Percentiles rank a stretch among this genome's conserved stretches.
phyloP scores from a whole-genome alignment of 1,139 yeast genomes.

The Hemisphaericaspora subhashii region DNA sequence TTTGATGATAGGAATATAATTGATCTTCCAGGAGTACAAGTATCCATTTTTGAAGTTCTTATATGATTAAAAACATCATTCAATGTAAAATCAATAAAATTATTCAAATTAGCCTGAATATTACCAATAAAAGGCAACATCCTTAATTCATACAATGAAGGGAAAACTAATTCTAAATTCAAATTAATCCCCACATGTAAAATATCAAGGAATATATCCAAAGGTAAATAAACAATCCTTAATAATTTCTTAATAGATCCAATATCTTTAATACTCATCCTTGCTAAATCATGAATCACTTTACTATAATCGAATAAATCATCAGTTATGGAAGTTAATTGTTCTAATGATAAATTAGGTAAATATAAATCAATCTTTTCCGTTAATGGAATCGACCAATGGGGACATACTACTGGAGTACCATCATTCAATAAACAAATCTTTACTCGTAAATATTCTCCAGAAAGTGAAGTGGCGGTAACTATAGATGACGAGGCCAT shows the following conservation, averaged over 20 bases:
- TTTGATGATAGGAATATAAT: conserved; percentile 83
- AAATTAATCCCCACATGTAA: conserved; percentile 63
- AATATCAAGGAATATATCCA: conserved; percentile 56
- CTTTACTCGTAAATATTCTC: conserved; percentile 70
- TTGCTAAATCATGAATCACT: conserved; percentile 41
- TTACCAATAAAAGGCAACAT: conserved; percentile 54
- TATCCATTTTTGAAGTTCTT: conserved; percentile 28
- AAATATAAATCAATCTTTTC: conserved; percentile 56
- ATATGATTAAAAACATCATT: conserved; percentile 78
- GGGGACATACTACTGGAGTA: conserved; percentile 80
- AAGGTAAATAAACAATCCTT: conserved; percentile 54
- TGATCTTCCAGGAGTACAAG: conserved; percentile 46
- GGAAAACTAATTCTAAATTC: conserved; percentile 78
- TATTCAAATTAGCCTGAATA: conserved; percentile 55
- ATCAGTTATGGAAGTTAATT: conserved; percentile 42
- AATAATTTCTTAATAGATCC: conserved; percentile 40
- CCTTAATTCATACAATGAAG: conserved; percentile 66
- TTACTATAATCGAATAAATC: conserved; percentile 44
- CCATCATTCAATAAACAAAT: conserved; percentile 80
- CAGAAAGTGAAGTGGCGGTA: conserved; percentile 87
- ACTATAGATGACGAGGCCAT: conserved; percentile 62
- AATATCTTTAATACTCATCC: conserved; percentile 40
- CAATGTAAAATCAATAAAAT: conserved; percentile 72
- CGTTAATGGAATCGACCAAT: conserved; percentile 59
- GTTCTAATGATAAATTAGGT: conserved; percentile 45